Base-by-base conservation (phyloP, 164 flowering plant species). In the Amborella trichopoda region DNA sequence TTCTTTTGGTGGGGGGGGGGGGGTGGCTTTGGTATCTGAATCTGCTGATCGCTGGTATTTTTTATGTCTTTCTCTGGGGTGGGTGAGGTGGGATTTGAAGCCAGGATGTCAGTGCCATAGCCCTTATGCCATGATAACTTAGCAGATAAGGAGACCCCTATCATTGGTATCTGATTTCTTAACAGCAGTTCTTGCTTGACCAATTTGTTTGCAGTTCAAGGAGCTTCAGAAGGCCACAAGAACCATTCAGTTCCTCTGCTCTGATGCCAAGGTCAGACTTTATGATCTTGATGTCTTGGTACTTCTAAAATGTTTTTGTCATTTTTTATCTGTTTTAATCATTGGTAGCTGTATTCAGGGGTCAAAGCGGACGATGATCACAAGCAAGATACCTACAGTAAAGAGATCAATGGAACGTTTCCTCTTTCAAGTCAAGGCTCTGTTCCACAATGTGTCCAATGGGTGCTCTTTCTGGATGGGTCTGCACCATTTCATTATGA, bases 221-320 rank as follows among this genome's bases (percentile, higher is more conserved):
- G 85, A 77, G 56, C 88, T 87, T 46, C 96, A 87, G 53, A 87
- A 77, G 66, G 96, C 90, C 49, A 87, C 96, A 30, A 77, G 90
- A 66, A 83, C 77, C 18, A 71, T 83, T 24, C 96, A 87, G 59
- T 72, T 80, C 22, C 72, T 87, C 18, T 87, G 96, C 60, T 81
- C 90, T 45, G 96, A 83, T 61, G 96, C 94, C 44, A 87, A 83
- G 90, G 96, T 83, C 33, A 55, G 61, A 38, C 28, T 28, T 46
- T 40, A 22, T 18, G 36, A 18, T 11, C 33, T 23, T 18, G 4
- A 16, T 37, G 23, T 23, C 25, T 33, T 20, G 5, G 26, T 20
- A 28, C 25, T 46, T 21, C 26, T 14, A 1, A 13, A 3, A 25
- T 22, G 2, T 23, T 10, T 16, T 6, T 6, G 5, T n/a, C 30